Evolutionary conservation across 2,329 filamentous ascomycete species (phyloP), one percentile per base, ranked within the genome.

Genomic region (Ceratocystis lukuohia): DNA sequence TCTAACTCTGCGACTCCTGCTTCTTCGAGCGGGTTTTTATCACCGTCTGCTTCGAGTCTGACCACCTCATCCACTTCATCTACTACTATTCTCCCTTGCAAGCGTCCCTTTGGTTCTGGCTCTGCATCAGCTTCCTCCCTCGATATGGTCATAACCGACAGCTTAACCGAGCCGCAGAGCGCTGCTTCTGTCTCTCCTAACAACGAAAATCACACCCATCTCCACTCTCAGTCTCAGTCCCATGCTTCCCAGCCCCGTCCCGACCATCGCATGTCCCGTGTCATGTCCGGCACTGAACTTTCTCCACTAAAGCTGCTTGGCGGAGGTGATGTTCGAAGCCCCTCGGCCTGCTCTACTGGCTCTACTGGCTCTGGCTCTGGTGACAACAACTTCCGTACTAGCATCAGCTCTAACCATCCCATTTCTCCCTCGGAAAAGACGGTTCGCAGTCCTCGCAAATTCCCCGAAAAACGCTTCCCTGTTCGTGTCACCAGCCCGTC

Each of bases 401-500:
- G 69, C 68, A 63, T 69, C 66, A 57, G 67, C 64, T 62, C 62
- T 59, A 64, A 17, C 41, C 45, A 68, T 25, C 69, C 68, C 66
- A 67, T 46, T 64, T 71, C 66, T 67, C 67, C 70, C 57, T 59
- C 50, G 6, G 73, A 72, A 68, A 73, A 71, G 70, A 70, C 74
- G 59, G 71, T 74, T 7, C 75, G 76, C 56, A 82, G 78, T 70
- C 79, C 81, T 33, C 75, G 79, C 66, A 81, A 78, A 69, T 69
- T 78, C 57, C 81, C 82, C 17, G 81, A 82, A 69, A 84, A 81
- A 73, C 78, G 84, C 66, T 87, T 86, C 71, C 84, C 84, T 65
- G 79, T 87, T 70, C 84, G 81, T 73, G 76, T 85, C 71, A 80
- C 77, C 74, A 67, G 68, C 69, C 66, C 68, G 64, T 15, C 65